Evolutionary conservation across 441 rosid genomes (phyloP).

Genomic region (Gossypium davidsonii): DNA sequence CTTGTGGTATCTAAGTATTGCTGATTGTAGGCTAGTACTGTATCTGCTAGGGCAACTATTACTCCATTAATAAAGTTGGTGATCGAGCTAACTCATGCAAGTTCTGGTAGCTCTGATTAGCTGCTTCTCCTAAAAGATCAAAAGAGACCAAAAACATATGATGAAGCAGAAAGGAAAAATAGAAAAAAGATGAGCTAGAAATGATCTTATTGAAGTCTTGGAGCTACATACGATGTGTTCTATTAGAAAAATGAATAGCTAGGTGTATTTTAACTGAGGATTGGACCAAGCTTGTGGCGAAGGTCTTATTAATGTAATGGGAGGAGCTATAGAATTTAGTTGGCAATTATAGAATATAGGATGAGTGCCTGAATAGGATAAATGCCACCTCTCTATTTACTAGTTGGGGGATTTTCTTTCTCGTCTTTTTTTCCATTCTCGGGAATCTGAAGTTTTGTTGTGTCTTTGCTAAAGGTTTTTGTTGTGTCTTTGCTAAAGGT

Average conservation of each 20-base stretch:
- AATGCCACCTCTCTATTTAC: background rate
- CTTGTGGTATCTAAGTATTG: background rate
- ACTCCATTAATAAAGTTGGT: background rate
- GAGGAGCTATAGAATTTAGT: background rate
- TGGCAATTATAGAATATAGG: background rate
- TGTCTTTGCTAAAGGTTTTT: constrained; percentile 3
- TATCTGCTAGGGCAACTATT: background rate
- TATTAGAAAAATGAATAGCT: background rate
- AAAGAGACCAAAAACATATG: background rate
- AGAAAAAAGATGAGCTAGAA: background rate
- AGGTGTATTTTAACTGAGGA: background rate
- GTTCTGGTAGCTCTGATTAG: background rate
- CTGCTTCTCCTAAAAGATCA: background rate
- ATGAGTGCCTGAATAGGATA: background rate
- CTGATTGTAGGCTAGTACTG: background rate
- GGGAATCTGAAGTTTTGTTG: background rate
- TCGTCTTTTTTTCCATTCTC: background rate
- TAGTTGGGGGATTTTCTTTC: background rate
- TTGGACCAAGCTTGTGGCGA: background rate
- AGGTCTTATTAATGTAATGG: background rate
- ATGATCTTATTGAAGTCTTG: background rate
- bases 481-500: background rate
- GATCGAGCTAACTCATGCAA: background rate
- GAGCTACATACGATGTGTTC: background rate
- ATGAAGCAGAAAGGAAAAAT: constrained; percentile 5